Conservation (phyloP, 306 rosid genomes). For the Spatholobus suberectus region DNA sequence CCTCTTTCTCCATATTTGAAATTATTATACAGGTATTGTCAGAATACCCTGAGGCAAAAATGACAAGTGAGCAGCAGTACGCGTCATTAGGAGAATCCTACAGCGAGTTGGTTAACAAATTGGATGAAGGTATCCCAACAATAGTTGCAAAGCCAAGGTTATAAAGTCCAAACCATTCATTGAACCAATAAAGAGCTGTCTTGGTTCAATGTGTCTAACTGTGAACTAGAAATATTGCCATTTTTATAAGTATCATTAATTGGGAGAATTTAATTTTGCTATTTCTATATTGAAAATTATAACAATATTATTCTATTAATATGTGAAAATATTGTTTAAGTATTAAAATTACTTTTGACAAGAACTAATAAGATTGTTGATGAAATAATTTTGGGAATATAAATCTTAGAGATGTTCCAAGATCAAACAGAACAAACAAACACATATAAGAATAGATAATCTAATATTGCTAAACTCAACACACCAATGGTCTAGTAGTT, state of each 20-base stretch:
- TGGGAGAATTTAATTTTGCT: background rate
- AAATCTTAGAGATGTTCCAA: background rate
- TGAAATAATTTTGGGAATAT: constrained; percentile 1
- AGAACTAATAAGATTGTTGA: background rate
- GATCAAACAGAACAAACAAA: background rate
- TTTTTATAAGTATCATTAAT: constrained; percentile 4
- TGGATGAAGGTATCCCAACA: constrained; percentile 76
- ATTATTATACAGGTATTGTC: constrained; percentile 64
- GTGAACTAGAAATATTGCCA: background rate
- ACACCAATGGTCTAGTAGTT: background rate
- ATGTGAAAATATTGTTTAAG: background rate
- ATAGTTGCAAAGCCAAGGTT: constrained; percentile 7
- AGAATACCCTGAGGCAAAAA: constrained; percentile 79
- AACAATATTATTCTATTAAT: background rate
- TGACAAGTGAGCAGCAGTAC: constrained; percentile 70
- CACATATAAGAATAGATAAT: background rate
- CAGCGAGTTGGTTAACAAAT: constrained; percentile 67
- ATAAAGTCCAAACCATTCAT: background rate
- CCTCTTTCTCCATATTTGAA: constrained; percentile 11
- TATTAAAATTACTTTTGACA: background rate
- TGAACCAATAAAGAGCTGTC: background rate
- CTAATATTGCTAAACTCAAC: background rate
- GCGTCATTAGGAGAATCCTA: constrained; percentile 72
- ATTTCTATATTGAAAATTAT: background rate
- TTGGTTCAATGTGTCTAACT: background rate